A percentile compares a stretch with the other conserved stretches of the same genome.
phyloP scores from a whole-genome alignment of 768 basidiomycete species.

The Omphalotus guepiniiformis region DNA sequence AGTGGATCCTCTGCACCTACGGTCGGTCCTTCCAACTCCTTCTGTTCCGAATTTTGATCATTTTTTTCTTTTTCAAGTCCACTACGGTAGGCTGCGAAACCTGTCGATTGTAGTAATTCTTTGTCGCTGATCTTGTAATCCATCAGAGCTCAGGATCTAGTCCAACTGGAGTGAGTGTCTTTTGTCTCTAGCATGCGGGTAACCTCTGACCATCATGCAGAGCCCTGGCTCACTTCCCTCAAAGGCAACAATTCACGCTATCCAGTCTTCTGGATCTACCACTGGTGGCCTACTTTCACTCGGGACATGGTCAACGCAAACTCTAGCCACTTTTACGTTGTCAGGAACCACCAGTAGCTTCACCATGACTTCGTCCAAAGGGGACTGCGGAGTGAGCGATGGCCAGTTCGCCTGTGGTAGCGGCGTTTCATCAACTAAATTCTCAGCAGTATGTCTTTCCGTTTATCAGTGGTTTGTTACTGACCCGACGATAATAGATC shows the following conservation, averaged over 20 bases:
- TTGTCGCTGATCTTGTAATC: too few relatives aligned
- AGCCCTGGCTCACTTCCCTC: slow-evolving; percentile 31
- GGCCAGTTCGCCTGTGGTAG: slow-evolving; percentile 49
- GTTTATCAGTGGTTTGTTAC: not conserved
- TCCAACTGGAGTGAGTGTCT: not conserved
- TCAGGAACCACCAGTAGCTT: slow-evolving; percentile 46
- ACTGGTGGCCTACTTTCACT: slow-evolving; percentile 49
- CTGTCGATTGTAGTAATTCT: too few relatives aligned
- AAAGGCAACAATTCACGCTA: slow-evolving; percentile 43
- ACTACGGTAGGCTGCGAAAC: too few relatives aligned
- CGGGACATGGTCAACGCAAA: slow-evolving; percentile 62
- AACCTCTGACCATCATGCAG: slow-evolving; percentile 15
- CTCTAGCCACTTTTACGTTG: slow-evolving; percentile 50
- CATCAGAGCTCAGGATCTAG: too few relatives aligned
- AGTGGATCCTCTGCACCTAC: slow-evolving; percentile 30
- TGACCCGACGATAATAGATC: slow-evolving; percentile 27
- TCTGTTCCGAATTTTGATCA: too few relatives aligned
- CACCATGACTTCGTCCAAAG: slow-evolving; percentile 57
- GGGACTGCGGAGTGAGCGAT: slow-evolving; percentile 46
- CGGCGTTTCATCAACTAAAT: slow-evolving; percentile 41
- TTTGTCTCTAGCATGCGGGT: slow-evolving; percentile 1
- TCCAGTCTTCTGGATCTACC: slow-evolving; percentile 26
- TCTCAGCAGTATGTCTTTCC: slow-evolving; percentile 44
- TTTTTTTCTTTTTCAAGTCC: too few relatives aligned
- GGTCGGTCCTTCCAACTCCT: slow-evolving; percentile 21